Percentiles rank a stretch among this genome's conserved stretches.
phyloP scores from a whole-genome alignment of 768 basidiomycete species.

The Serendipita vermifera region DNA sequence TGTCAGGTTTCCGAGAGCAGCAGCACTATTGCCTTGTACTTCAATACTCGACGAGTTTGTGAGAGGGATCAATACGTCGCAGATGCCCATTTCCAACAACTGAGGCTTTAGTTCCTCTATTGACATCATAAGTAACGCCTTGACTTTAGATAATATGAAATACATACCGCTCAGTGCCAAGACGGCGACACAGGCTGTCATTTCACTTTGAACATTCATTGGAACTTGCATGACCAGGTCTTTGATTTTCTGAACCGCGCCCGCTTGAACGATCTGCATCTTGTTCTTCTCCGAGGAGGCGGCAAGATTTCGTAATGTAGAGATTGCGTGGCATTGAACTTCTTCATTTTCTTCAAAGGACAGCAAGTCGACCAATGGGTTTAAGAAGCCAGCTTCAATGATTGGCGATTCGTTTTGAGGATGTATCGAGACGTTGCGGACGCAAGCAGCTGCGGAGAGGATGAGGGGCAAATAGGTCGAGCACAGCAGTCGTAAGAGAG shows the following conservation, averaged over 20 bases:
- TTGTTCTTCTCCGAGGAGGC: constrained; percentile 98
- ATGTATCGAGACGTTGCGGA: constrained; percentile 97
- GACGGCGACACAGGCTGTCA: constrained; percentile 98
- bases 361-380: constrained; percentile 87
- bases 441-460: constrained; percentile 94
- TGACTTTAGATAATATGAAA: constrained; percentile 7
- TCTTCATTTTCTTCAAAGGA: constrained; percentile 99
- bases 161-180: constrained; percentile 81
- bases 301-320: constrained; percentile 89
- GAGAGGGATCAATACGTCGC: constrained; percentile 90
- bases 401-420: constrained; percentile 98
- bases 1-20: constrained; percentile 92
- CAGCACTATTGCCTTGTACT: constrained; percentile 97
- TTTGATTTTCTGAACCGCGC: constrained; percentile 93
- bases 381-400: constrained; percentile 94
- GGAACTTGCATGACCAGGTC: constrained; percentile 91
- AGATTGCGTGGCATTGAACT: constrained; percentile 98
- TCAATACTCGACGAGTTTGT: constrained; percentile 95
- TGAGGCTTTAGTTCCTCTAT: constrained; percentile 94
- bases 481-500: constrained; percentile 85
- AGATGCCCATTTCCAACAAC: constrained; percentile 94
- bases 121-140: constrained; percentile 10
- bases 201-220: constrained; percentile 95
- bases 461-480: constrained; percentile 97
- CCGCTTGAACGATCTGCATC: constrained; percentile 92